Base-by-base conservation (phyloP, 2,329 filamentous ascomycete species). In the Fusarium multiceps region DNA sequence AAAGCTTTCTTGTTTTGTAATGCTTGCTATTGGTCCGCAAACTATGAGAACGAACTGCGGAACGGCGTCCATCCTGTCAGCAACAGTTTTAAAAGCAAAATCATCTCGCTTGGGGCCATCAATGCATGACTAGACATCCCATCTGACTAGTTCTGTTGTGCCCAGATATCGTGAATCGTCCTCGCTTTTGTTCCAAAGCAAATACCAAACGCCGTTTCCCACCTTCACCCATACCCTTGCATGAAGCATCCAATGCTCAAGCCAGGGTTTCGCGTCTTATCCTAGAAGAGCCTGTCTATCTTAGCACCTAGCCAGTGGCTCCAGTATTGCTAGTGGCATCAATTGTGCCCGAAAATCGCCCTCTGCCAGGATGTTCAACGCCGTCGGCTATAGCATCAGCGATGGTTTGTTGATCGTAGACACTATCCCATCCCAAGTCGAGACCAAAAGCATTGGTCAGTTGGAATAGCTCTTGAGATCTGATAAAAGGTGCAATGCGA, bases 311-410 rank as follows among this genome's bases (percentile, higher is more conserved):
- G 14, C 21, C 25, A 23, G 40, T 57, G 16, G 45, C 20, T 41
- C 66, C 66, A 14, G 42, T 13, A 40, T 48, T 54, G 21, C 54
- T 57, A 18, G 51, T 27, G 32, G 54, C 53, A 56, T 75, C 66
- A 23, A 82, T 71, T 13, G 66, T 73, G 8, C 82, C 82, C 16
- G 76, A 79, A 71, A 84, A 84, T 21, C 82, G 82, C 4, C 80
- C 81, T 11, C 53, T 32, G n/a, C 82, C 82, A 1, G 80, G 80
- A 4, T 42, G 23, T 3, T 75, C 68, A 27, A 80, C 69, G 12
- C 81, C 81, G 55, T 84, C 83, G 10, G 55, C 55, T 21, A 61
- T 43, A 13, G 82, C 81, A 14, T 80, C 78, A 1, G 70, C 58
- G n/a, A 77, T 76, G 6, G 76, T 66, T 7, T 66, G 68, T 3